A percentile compares a stretch with the other conserved stretches of the same genome.
These are phyloP conservation scores for Aethionema arabicum DNA, from an alignment of 345 rosid genomes.

Conservation along the genomic window DNA sequence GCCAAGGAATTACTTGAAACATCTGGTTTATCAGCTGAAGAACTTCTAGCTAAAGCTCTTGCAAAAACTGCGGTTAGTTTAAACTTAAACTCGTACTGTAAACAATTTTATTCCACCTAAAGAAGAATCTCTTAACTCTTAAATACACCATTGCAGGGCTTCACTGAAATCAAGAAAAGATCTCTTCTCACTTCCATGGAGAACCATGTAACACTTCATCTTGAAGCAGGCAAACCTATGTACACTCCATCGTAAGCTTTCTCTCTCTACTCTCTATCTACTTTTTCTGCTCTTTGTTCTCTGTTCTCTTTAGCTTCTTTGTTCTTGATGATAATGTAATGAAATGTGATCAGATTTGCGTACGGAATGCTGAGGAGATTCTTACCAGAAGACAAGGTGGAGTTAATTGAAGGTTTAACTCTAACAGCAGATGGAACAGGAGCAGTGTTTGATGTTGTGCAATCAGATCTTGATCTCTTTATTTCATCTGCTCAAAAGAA, in stretches of 20 bases:
- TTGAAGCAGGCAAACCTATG: conserved; percentile 74
- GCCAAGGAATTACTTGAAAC: conserved; percentile 71
- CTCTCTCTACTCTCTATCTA: not conserved
- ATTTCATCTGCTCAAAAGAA: conserved; percentile 61
- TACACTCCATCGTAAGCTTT: conserved; percentile 69
- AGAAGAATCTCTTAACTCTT: conserved; percentile 1
- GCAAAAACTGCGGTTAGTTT: conserved; percentile 81
- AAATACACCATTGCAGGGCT: conserved; percentile 62
- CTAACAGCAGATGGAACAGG: conserved; percentile 80
- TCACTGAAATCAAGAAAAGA: conserved; percentile 82
- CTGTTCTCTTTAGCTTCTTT: not conserved
- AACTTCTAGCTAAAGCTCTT: conserved; percentile 87
- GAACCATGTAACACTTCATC: conserved; percentile 71
- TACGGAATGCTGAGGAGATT: conserved; percentile 67
- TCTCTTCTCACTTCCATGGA: conserved; percentile 89
- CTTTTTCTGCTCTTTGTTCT: conserved; percentile 1
- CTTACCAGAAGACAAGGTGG: conserved; percentile 95
- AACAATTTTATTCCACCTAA: not conserved
- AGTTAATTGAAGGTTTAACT: conserved; percentile 63
- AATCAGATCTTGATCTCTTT: conserved; percentile 60
- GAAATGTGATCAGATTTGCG: conserved; percentile 51
- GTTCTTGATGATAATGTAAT: conserved; percentile 2
- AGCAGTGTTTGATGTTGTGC: conserved; percentile 79
- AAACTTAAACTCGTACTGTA: not conserved
- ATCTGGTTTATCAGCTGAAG: conserved; percentile 79